These are phyloP conservation scores for Pestalotiopsis sp. DNA, from an alignment of 2,329 filamentous ascomycete genomes.

Conservation along the genomic window DNA sequence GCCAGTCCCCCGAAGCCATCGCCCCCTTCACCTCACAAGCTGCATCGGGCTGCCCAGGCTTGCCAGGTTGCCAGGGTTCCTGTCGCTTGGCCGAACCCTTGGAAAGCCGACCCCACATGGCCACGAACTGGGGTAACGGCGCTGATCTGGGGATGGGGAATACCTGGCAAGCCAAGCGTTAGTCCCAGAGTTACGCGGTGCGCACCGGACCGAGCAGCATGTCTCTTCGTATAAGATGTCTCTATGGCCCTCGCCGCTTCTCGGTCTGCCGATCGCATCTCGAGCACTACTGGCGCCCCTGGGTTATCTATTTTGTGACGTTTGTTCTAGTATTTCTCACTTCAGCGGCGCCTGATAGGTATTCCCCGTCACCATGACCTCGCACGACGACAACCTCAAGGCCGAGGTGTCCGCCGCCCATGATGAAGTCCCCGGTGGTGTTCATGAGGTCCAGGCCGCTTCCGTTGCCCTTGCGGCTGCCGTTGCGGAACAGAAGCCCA, in stretches of 20 bases:
- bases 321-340: not conserved
- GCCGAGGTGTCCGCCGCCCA: conserved; percentile 21
- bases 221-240: not conserved
- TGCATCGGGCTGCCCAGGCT: not conserved
- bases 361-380: conserved; percentile 17
- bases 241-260: not conserved
- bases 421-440: conserved; percentile 28
- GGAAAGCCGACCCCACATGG: not conserved
- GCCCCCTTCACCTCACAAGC: not conserved
- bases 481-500: conserved; percentile 37
- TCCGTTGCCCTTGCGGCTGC: conserved; percentile 38
- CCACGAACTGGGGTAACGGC: not conserved
- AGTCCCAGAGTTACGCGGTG: conserved; percentile 4
- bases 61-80: not conserved
- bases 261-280: conserved; percentile 6
- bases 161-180: not conserved
- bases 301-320: not conserved
- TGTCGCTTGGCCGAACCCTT: not conserved
- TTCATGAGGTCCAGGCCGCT: conserved; percentile 37
- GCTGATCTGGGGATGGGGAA: conserved; percentile 12
- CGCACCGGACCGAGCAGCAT: conserved; percentile 12
- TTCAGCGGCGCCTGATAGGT: not conserved
- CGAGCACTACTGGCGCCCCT: not conserved
- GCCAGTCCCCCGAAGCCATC: conserved; percentile 11
- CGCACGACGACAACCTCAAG: conserved; percentile 20